phyloP scores from a whole-genome alignment of 306 rosid genomes.

The Geum urbanum region DNA sequence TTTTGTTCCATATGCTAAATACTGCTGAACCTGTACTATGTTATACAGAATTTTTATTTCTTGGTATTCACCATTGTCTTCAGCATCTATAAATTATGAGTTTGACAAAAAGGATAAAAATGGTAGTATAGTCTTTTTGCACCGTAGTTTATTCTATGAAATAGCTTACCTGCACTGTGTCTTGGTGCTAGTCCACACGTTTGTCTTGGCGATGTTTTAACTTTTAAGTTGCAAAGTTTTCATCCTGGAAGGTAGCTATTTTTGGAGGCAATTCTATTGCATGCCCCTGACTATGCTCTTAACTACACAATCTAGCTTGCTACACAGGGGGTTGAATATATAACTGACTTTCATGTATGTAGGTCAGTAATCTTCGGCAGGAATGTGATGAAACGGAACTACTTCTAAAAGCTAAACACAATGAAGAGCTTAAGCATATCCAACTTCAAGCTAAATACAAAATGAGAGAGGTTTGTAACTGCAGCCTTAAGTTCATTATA shows the following conservation, averaged over 20 bases:
- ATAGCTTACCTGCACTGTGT: background rate
- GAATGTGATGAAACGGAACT: conserved; percentile 57
- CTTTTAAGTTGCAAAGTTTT: background rate
- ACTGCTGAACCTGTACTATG: background rate
- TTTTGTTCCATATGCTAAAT: background rate
- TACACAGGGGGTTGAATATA: conserved; percentile 1
- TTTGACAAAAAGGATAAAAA: background rate
- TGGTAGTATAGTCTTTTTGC: conserved; percentile 4
- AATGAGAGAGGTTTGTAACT: conserved; percentile 58
- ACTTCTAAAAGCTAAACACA: conserved; percentile 48
- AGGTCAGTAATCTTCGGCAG: conserved; percentile 66
- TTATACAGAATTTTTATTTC: background rate
- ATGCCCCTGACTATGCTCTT: conserved; percentile 2
- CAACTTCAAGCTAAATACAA: conserved; percentile 69
- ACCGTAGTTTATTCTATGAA: background rate
- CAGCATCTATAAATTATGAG: background rate
- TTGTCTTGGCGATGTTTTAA: background rate
- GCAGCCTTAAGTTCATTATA: conserved; percentile 6
- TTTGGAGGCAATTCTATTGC: background rate
- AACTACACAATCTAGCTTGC: background rate
- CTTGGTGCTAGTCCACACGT: background rate
- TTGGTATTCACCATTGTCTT: background rate
- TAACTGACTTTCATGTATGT: conserved; percentile 27
- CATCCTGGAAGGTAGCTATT: background rate
- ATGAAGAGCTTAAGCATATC: conserved; percentile 52